Base-by-base conservation (phyloP, 2,329 filamentous ascomycete genomes). In the Aureobasidium sp. region DNA sequence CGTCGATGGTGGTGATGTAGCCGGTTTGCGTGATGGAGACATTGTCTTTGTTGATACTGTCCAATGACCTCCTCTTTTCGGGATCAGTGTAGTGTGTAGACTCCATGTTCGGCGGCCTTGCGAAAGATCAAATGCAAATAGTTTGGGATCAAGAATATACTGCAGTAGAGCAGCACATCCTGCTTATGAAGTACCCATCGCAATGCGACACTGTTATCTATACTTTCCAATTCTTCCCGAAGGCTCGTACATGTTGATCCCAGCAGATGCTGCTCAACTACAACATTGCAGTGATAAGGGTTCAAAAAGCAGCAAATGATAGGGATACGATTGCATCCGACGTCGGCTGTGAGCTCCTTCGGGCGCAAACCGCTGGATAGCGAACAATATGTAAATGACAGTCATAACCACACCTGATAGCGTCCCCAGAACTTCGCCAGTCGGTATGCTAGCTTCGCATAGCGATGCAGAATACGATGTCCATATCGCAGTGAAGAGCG, bases 1-100 rank as follows among this genome's bases (percentile, higher is more conserved):
- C 73, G 64, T 79, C 78, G 36, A 79, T 74, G 41, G 65, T 65
- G 61, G 68, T 61, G 25, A 54, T 36, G 37, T 44, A 34, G n/a
- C 57, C 57, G 3, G 57, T 60, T 29, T 59, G 44, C 13, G 42
- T 59, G n/a, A 59, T 49, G 44, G 55, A 59, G 55, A 59, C 44
- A 32, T 59, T 41, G 55, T 48, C 34, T n/a, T 59, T 59, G 39
- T 37, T 49, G 55, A 59, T 41, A 27, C 44, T 49, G 44, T 59
- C 55, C 5, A 49, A 8, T 5, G 55, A 59, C 3, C 41, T 49
- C 7, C 42, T 29, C 10, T 47, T 34, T 9, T 47, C 42, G 0
- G 54, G 42, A 2, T 30, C 42, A n/a, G 13, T 29, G 54, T 58
- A 48, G 7, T 37, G 42, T 27, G 29, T 30, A 4, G 41, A 47